Percentiles rank a stretch among this genome's conserved stretches.
Evolutionary conservation across 305 asterid genomes (phyloP).

Genomic region (Solanum hybrid): DNA sequence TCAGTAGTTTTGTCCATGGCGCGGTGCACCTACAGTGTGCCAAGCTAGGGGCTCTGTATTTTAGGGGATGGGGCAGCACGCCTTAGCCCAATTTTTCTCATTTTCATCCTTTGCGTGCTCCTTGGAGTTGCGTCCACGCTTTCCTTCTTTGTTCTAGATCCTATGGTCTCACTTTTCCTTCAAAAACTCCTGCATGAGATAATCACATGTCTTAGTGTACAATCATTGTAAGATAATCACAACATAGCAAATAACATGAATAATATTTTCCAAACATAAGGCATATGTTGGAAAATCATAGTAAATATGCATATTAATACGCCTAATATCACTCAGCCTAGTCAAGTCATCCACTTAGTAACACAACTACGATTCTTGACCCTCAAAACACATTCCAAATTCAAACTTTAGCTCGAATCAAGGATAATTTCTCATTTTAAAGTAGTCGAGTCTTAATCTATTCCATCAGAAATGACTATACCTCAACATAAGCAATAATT

Average conservation of each 20-base stretch:
- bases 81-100: background rate
- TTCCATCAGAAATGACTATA: background rate
- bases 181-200: background rate
- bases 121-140: background rate
- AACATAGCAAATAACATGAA: background rate
- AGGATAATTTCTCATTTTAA: background rate
- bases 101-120: background rate
- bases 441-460: background rate
- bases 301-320: background rate
- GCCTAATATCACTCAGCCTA: background rate
- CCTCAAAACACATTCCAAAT: background rate
- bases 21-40: background rate
- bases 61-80: background rate
- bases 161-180: background rate
- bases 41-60: background rate
- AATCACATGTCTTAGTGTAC: background rate
- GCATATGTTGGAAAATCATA: background rate
- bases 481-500: background rate
- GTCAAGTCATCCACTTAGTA: background rate
- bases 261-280: no score
- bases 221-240: background rate
- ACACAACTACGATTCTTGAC: background rate
- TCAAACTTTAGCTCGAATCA: background rate
- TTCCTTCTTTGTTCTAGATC: background rate
- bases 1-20: background rate